phyloP scores from a whole-genome alignment of 305 asterid genomes.

The Fraxinus angustifolia region DNA sequence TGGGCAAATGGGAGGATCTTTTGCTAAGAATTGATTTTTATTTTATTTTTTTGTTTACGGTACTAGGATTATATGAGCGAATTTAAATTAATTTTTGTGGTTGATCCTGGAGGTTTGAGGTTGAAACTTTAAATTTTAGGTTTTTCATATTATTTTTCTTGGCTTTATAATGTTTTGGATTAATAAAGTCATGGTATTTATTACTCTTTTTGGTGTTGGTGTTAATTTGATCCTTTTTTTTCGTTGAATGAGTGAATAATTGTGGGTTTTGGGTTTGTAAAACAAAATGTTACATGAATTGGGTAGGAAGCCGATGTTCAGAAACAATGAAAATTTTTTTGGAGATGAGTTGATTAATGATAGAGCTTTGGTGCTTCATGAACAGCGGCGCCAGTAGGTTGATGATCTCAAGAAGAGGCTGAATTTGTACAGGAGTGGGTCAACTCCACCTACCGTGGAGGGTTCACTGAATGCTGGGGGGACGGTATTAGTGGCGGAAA shows the following conservation, averaged over 20 bases:
- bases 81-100: too few species aligned
- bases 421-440: not conserved
- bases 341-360: slow-evolving; percentile 91
- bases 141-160: too few species aligned
- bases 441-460: not conserved
- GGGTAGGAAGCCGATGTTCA: slow-evolving; percentile 76
- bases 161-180: too few species aligned
- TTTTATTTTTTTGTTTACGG: too few species aligned
- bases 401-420: slow-evolving; percentile 88
- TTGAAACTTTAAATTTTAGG: too few species aligned
- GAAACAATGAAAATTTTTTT: slow-evolving; percentile 64
- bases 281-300: slow-evolving; percentile 66
- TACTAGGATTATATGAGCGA: too few species aligned
- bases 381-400: slow-evolving; percentile 68
- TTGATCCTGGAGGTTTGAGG: too few species aligned
- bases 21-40: too few species aligned
- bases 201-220: slow-evolving; percentile 2
- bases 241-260: slow-evolving; percentile 30
- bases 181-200: too few species aligned
- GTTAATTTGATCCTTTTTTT: not conserved
- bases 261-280: slow-evolving; percentile 25
- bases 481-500: slow-evolving; percentile 34
- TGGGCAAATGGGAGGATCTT: too few species aligned
- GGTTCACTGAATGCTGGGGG: slow-evolving; percentile 17
- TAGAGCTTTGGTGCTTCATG: slow-evolving; percentile 65